Percentiles rank a stretch among this genome's conserved stretches.
phyloP scores from a whole-genome alignment of 768 basidiomycete species.

The Rhizopogon sp. region DNA sequence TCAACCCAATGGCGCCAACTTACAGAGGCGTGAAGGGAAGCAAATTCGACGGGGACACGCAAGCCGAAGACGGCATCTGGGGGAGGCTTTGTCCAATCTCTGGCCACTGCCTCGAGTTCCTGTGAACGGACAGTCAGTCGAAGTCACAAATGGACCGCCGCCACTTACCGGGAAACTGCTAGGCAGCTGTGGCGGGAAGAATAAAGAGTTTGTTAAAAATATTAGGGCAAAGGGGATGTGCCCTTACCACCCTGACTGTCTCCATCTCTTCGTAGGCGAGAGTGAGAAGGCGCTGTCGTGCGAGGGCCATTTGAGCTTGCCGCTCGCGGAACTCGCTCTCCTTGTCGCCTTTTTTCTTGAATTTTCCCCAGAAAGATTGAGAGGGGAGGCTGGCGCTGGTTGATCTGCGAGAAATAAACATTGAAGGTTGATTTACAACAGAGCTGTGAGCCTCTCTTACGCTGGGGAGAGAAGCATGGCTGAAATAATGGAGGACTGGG shows the following conservation, averaged over 20 bases:
- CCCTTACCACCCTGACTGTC: slow-evolving; percentile 60
- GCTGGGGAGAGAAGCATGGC: slow-evolving; percentile 80
- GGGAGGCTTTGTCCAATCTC: slow-evolving; percentile 85
- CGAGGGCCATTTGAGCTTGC: slow-evolving; percentile 60
- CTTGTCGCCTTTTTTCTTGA: slow-evolving; percentile 61
- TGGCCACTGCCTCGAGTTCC: slow-evolving; percentile 78
- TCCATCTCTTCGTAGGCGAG: slow-evolving; percentile 84
- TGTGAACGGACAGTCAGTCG: slow-evolving; percentile 23
- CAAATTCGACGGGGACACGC: slow-evolving; percentile 84
- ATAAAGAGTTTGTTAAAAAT: slow-evolving; percentile 10
- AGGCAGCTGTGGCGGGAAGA: slow-evolving; percentile 49
- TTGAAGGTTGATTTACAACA: slow-evolving; percentile 22
- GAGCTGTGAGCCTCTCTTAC: slow-evolving; percentile 40
- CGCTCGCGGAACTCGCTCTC: slow-evolving; percentile 54
- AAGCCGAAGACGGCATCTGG: slow-evolving; percentile 72
- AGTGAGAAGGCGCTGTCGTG: slow-evolving; percentile 73
- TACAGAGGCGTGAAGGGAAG: slow-evolving; percentile 79
- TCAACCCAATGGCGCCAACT: slow-evolving; percentile 24
- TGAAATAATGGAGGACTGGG: slow-evolving; percentile 14
- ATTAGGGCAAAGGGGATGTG: slow-evolving; percentile 22
- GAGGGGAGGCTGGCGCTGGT: slow-evolving; percentile 56
- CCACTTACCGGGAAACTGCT: slow-evolving; percentile 54
- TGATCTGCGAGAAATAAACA: slow-evolving; percentile 44
- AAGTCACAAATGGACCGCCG: background rate
- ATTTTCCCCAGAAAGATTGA: slow-evolving; percentile 53